Evolutionary conservation across 257 asterid species (phyloP), one percentile per base, ranked within the genome.

Genomic region (Fraxinus excelsior): DNA sequence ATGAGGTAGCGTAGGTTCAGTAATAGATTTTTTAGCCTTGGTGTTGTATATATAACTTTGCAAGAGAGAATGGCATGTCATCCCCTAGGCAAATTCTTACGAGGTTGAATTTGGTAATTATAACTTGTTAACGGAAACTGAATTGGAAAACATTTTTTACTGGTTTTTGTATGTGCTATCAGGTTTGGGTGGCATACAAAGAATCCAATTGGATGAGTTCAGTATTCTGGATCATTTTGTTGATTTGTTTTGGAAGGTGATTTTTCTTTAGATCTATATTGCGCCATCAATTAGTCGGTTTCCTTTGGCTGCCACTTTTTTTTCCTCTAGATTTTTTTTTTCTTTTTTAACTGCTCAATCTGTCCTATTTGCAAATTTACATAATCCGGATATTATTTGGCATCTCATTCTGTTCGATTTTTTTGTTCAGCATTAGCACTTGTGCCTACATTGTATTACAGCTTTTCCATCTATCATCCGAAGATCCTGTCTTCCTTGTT

Each of bases 101-200:
- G 6, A 5, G 13, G 66, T 38, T 51, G 46, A 14, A 11, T 60
- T 29, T 11, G 11, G 62, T n/a, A 21, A 37, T 5, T 34, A n/a
- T 64, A 51, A 58, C 66, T 25, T 32, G 12, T n/a, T 70, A 12
- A 37, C 9, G 0, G 38, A 9, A 32, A 23, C 25, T 18, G 56
- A 77, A n/a, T 58, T 68, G 69, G 62, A 51, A 21, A 7, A 23
- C 7, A 56, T 28, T 23, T 35, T 38, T 64, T 70, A 26, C 40
- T 70, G 21, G 44, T 62, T 71, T 42, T 75, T 79, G 37, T 42
- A 29, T 38, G 46, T 49, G 23, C 75, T 78, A 46, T 71, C 82
- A 94, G 98, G 98, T 92, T 35, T 94, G 98, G 98, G 86, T 94
- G 72, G 91, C 88, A 3, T 91, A 94, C 76, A 92, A 92, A 81